Evolutionary conservation across 1,284 basidiomycete genomes (phyloP).

Genomic region (Anthracocystis panici-leucophaei): DNA sequence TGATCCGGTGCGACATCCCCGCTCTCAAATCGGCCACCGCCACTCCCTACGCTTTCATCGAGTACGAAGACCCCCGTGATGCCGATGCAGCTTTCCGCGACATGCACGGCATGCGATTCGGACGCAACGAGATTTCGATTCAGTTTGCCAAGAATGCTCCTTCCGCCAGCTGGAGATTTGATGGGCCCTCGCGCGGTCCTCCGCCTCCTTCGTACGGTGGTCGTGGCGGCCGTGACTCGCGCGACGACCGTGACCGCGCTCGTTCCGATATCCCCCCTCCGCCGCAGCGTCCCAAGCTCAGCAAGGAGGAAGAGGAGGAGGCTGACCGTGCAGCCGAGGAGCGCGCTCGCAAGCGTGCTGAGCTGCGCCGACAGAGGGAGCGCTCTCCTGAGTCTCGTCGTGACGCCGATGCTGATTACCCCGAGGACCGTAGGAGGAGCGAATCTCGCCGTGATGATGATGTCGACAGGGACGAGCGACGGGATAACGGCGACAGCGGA

Average conservation of each 20-base stretch:
- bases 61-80: conserved; percentile 62
- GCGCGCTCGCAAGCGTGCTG: conserved; percentile 46
- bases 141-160: conserved; percentile 65
- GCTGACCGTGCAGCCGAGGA: conserved; percentile 53
- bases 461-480: conserved; percentile 30
- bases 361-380: conserved; percentile 42
- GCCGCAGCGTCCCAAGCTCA: conserved; percentile 26
- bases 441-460: conserved; percentile 36
- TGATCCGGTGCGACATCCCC: conserved; percentile 66
- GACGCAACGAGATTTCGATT: conserved; percentile 54
- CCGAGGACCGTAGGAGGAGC: conserved; percentile 35
- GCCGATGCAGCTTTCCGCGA: conserved; percentile 60
- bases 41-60: conserved; percentile 63
- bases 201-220: conserved; percentile 46
- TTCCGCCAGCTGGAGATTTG: conserved; percentile 58
- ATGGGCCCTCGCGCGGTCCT: conserved; percentile 49
- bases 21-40: conserved; percentile 54
- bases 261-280: conserved; percentile 29
- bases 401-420: conserved; percentile 39
- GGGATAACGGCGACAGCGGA: conserved; percentile 31
- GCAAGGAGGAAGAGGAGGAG: conserved; percentile 47
- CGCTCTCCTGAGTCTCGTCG: conserved; percentile 43
- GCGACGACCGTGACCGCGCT: conserved; percentile 31
- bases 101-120: conserved; percentile 64
- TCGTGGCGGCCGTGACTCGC: conserved; percentile 31